Evolutionary conservation across 192 early-diverging fungal genomes (phyloP), one percentile per base, ranked within the genome.

Genomic region (Jimgerdemannia lactiflua): DNA sequence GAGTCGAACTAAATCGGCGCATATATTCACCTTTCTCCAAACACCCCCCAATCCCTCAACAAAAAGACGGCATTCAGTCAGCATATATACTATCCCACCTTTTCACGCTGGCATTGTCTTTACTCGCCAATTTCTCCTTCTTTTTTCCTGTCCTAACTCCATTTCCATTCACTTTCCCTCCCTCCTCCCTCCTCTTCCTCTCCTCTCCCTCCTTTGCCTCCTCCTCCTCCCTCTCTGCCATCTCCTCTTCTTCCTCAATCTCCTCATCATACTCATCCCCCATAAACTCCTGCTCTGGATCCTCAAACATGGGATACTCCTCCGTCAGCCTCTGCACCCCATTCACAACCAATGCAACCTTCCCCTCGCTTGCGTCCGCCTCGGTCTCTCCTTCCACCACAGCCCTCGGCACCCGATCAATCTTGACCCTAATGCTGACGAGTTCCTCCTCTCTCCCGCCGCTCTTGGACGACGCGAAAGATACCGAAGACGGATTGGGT

Each of bases 401-500:
- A 78, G 76, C 19, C 75, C 76, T 29, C 75, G 80, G 39, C 70
- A 74, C 29, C 64, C 78, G 41, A 81, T 39, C 4, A 81, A 49
- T 10, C 75, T 77, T 39, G 80, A 63, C 14, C 68, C 63, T 39
- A 72, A 75, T 3, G 70, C 44, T 17, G 7, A 66, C 42, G 8
- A 41, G 73, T 68, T 65, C 75, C 77, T 29, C 74, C 74, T 67
- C 78, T 78, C 71, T 77, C 71, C 69, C 78, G 77, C 20, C 78
- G 75, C 54, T 77, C 71, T 18, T 78, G 71, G 64, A 78, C 76
- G 77, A 82, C 80, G 18, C 76, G 76, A 29, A 75, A 76, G 18
- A 77, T 77, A n/a, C 80, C 72, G 29, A 76, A 74, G 39, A 76
- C 49, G 4, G 67, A 64, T 3, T 49, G 74, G 54, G 74, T 78